Evolutionary conservation across 1,284 basidiomycete genomes (phyloP).

Genomic region (Naganishia albida): DNA sequence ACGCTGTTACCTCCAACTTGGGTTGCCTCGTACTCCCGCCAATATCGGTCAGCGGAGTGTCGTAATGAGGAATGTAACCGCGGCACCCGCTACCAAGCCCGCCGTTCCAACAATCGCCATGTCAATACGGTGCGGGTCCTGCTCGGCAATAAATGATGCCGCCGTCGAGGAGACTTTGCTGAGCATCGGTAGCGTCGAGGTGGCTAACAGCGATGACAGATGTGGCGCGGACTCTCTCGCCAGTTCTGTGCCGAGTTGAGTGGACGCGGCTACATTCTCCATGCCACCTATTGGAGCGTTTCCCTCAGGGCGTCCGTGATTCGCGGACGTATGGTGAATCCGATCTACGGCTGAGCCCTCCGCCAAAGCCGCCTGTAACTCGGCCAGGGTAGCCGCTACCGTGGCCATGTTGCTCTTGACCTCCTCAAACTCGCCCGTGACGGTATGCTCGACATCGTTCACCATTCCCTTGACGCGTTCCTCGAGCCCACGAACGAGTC

Average conservation of each 20-base stretch:
- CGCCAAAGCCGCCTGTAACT: slow-evolving; percentile 2
- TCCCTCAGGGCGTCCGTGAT: too few species aligned
- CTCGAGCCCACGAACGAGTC: slow-evolving; percentile 82
- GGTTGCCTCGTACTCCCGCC: background rate
- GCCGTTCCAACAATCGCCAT: slow-evolving; percentile 25
- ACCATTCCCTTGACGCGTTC: slow-evolving; percentile 75
- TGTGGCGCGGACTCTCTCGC: background rate
- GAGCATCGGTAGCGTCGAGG: slow-evolving; percentile 5
- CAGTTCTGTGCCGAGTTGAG: background rate
- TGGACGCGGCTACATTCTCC: background rate
- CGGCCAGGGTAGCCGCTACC: slow-evolving; percentile 14
- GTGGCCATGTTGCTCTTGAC: slow-evolving; percentile 63
- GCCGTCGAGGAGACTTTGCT: background rate
- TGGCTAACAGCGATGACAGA: background rate
- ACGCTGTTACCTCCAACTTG: background rate
- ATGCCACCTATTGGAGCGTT: too few species aligned
- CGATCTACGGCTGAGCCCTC: background rate
- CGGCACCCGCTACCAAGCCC: slow-evolving; percentile 13
- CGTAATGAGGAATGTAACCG: background rate
- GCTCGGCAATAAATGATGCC: slow-evolving; percentile 12
- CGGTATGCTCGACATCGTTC: slow-evolving; percentile 61
- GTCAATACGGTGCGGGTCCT: slow-evolving; percentile 25
- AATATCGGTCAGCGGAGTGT: background rate
- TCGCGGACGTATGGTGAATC: background rate
- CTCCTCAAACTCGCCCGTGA: slow-evolving; percentile 70